These are phyloP conservation scores for Rhizopus microsporus DNA, from an alignment of 371 early-diverging fungal species.

Conservation along the genomic window DNA sequence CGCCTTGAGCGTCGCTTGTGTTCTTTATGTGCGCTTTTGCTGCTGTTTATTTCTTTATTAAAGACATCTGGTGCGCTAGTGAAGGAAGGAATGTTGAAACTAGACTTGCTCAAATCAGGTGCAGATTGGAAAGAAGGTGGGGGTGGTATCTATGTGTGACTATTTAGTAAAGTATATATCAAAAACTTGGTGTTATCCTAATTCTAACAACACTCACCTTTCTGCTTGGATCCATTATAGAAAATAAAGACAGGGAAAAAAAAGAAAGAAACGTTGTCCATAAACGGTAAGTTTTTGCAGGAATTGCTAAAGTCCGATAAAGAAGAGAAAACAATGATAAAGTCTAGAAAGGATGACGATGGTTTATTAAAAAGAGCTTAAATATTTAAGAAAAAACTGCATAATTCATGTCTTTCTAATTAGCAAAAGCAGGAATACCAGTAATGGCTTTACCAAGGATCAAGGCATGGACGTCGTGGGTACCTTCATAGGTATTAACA, in stretches of 20 bases:
- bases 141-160: background rate
- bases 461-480: slow-evolving; percentile 94
- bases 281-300: too few species aligned
- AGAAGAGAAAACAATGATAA: too few species aligned
- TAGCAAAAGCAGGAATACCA: slow-evolving; percentile 80
- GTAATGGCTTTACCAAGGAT: slow-evolving; percentile 96
- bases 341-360: too few species aligned
- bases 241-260: too few species aligned
- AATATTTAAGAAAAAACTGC: too few species aligned
- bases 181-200: too few species aligned
- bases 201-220: too few species aligned
- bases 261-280: too few species aligned
- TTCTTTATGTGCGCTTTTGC: background rate
- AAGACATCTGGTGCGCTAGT: slow-evolving; percentile 41
- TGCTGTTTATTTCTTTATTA: slow-evolving; percentile 11
- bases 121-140: slow-evolving; percentile 34
- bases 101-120: slow-evolving; percentile 17
- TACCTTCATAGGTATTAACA: slow-evolving; percentile 97
- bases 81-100: slow-evolving; percentile 28
- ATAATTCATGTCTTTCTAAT: slow-evolving; percentile 9
- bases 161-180: too few species aligned
- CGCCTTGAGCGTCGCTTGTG: background rate
- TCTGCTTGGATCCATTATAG: too few species aligned
- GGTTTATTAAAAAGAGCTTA: too few species aligned
- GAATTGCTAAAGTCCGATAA: too few species aligned